Conservation (phyloP, 2,329 filamentous ascomycete genomes). For the Penicillium sp. region DNA sequence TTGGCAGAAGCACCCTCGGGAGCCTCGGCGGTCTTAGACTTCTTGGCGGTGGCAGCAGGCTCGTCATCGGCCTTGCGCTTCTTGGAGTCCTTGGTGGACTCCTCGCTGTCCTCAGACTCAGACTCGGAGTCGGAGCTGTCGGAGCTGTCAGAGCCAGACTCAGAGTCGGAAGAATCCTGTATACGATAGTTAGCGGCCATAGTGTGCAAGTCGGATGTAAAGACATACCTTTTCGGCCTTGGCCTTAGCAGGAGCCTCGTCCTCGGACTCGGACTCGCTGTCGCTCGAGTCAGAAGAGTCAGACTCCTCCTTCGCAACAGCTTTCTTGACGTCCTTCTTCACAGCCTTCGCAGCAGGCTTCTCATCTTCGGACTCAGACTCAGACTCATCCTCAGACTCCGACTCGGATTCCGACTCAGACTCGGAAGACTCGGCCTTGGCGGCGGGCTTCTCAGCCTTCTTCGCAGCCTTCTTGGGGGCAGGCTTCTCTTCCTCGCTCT, state of each 20-base stretch:
- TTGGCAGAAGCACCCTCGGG: constrained; percentile 47
- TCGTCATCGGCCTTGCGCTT: constrained; percentile 49
- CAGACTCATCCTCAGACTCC: constrained; percentile 30
- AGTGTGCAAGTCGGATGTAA: constrained; percentile 7
- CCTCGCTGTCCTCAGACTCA: constrained; percentile 31
- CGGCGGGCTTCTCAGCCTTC: constrained; percentile 19
- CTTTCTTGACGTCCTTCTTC: constrained; percentile 30
- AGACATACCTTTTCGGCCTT: constrained; percentile 27
- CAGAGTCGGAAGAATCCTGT: constrained; percentile 27
- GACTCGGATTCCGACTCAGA: constrained; percentile 16
- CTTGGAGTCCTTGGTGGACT: constrained; percentile 34
- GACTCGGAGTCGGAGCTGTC: constrained; percentile 30
- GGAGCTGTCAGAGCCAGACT: constrained; percentile 10
- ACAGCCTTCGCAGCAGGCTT: constrained; percentile 34
- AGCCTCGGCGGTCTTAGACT: constrained; percentile 55
- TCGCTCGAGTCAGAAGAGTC: constrained; percentile 29
- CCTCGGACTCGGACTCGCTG: constrained; percentile 30
- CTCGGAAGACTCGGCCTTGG: constrained; percentile 27
- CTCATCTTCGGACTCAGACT: constrained; percentile 34
- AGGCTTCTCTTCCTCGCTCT: constrained; percentile 35
- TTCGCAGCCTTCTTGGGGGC: constrained; percentile 29
- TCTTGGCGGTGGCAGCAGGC: constrained; percentile 44
- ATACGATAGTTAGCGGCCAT: constrained; percentile 12
- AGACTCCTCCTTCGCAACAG: constrained; percentile 23
- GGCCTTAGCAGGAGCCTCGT: constrained; percentile 4